Base-by-base conservation (phyloP, 164 flowering plant species). In the Cinnamomum micranthum region DNA sequence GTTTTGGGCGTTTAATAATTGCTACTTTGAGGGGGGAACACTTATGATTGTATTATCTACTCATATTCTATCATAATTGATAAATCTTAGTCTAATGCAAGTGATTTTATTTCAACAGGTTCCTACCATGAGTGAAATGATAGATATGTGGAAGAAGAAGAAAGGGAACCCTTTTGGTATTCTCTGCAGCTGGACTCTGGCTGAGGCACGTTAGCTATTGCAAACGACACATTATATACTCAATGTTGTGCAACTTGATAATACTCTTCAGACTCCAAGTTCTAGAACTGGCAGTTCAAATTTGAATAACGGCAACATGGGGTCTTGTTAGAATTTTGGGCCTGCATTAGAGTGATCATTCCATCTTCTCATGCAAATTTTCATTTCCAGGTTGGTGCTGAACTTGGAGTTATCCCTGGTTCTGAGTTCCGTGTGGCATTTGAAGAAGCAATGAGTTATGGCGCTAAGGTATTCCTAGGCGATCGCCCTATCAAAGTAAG, bases 401-500 rank as follows among this genome's bases (percentile, higher is more conserved):
- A 86, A 81, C 96, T 94, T 58, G 97, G 92, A 82, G 98, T 94
- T 73, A 81, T 91, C 17, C 98, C 98, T 84, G 98, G 97, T 69
- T 83, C 95, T 74, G 98, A 96, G 85, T 96, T 96, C 78, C 99
- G 94, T 66, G 91, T 89, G 77, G 98, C 95, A 77, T 92, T 68
- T 85, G 97, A 94, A 85, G 99, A 91, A 88, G 98, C 98, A 71
- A 82, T 75, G 84, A 87, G 89, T 68, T 92, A 87, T 82, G 94
- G 96, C 41, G 91, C 97, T 27, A 90, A 86, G 88, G 97, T 96
- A 60, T 83, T 96, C 69, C 93, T 96, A 79, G 99, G 99, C 76
- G 99, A 96, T 76, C 97, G 98, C 51, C 98, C 97, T 13, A 91
- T 94, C 71, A 80, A 90, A 24, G 99, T 94, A 85, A 81, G 85